Evolutionary conservation across 2,329 filamentous ascomycete species (phyloP).

Genomic region (Periconia digitata): DNA sequence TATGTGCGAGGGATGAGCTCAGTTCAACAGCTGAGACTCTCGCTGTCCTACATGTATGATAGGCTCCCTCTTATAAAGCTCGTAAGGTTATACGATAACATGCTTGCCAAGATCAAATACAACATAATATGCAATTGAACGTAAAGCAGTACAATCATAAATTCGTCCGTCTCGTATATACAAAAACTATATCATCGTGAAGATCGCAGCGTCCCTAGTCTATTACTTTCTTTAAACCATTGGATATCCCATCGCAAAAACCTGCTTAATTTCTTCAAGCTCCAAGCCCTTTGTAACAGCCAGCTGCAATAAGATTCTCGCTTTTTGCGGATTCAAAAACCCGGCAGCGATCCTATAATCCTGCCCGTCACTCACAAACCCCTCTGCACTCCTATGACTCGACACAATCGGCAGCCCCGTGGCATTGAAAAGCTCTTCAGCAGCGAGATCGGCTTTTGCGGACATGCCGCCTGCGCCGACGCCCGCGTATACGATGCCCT

Average conservation of each 20-base stretch:
- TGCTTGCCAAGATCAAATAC: too few relatives aligned
- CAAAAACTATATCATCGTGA: too few relatives aligned
- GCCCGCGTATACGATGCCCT: conserved; percentile 59
- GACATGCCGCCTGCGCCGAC: conserved; percentile 56
- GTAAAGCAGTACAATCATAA: too few relatives aligned
- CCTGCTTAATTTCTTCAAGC: conserved; percentile 49
- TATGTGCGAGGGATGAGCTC: too few relatives aligned
- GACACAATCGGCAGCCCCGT: conserved; percentile 55
- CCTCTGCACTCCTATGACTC: conserved; percentile 55
- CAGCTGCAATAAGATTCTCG: conserved; percentile 53
- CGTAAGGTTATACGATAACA: too few relatives aligned
- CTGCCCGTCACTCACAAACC: conserved; percentile 45
- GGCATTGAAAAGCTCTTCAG: conserved; percentile 49
- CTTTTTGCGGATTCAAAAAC: conserved; percentile 59
- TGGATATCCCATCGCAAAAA: conserved; percentile 39
- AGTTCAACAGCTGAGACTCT: too few relatives aligned
- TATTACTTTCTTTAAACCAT: conserved; percentile 15
- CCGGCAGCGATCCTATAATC: conserved; percentile 50
- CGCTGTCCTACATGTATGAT: too few relatives aligned
- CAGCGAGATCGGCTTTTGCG: conserved; percentile 29
- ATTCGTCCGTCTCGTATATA: too few relatives aligned
- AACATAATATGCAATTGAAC: too few relatives aligned
- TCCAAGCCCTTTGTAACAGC: conserved; percentile 32
- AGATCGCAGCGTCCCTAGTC: too few relatives aligned
- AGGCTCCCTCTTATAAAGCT: too few relatives aligned